phyloP scores from a whole-genome alignment of 805 yeast species.

The Phaffomyces opuntiae region DNA sequence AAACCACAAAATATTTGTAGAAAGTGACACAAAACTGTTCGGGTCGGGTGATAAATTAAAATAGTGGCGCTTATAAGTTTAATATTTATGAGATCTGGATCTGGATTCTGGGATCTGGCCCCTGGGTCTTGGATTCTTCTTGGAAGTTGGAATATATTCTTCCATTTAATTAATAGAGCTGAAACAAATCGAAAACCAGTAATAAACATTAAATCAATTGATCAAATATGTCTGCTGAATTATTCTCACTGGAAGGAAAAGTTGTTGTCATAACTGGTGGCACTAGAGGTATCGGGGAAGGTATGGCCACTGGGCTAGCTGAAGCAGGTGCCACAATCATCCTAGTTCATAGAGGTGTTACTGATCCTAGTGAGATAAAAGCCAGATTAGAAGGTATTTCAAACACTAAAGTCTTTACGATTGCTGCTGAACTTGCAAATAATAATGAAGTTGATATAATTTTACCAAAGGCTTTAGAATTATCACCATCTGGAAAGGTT shows the following conservation, averaged over 20 bases:
- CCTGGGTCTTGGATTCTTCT: no score
- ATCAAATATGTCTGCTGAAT: slow-evolving; percentile 30
- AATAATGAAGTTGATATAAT: slow-evolving; percentile 17
- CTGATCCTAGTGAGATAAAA: slow-evolving; percentile 13
- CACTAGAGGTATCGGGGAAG: slow-evolving; percentile 73
- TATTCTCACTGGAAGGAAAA: slow-evolving; percentile 75
- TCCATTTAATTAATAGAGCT: background rate
- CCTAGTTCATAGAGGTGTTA: slow-evolving; percentile 17
- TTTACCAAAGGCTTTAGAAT: slow-evolving; percentile 36
- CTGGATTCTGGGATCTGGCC: no score
- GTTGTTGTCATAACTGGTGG: slow-evolving; percentile 81
- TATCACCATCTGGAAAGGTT: slow-evolving; percentile 54
- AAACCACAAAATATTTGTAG: no score
- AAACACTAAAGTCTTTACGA: slow-evolving; percentile 47
- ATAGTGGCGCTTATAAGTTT: no score
- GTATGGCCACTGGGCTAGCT: slow-evolving; percentile 73
- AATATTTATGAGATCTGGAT: no score
- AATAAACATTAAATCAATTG: no score
- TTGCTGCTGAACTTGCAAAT: slow-evolving; percentile 21
- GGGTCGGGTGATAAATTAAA: no score
- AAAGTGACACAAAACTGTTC: no score
- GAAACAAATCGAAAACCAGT: background rate
- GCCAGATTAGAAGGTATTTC: slow-evolving; percentile 41
- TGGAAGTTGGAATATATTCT: no score
- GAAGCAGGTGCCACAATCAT: slow-evolving; percentile 86